Conservation (phyloP, 495 filamentous ascomycete genomes). For the Hyaloscypha hepaticicola region DNA sequence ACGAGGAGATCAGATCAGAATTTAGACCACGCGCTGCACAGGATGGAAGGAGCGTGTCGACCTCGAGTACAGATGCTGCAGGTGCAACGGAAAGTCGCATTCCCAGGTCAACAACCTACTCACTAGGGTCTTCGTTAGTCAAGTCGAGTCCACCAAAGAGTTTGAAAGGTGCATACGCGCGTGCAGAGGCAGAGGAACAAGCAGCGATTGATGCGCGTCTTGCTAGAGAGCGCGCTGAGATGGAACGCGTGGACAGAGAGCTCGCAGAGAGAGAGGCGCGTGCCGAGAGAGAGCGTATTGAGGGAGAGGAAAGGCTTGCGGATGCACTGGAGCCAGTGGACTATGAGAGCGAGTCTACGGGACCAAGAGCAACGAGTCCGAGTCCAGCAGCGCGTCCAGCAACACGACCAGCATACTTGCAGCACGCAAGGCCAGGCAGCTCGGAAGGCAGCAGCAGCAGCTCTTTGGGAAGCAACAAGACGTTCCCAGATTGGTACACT, state of each 20-base stretch:
- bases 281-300: background rate
- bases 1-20: slow-evolving; percentile 12
- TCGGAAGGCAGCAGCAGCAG: background rate
- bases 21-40: background rate
- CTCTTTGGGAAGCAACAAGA: background rate
- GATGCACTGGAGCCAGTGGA: slow-evolving; percentile 7
- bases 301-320: slow-evolving; percentile 1
- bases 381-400: slow-evolving; percentile 8
- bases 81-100: slow-evolving; percentile 22
- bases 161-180: background rate
- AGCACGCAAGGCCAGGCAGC: background rate
- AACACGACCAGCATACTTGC: background rate
- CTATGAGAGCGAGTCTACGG: slow-evolving; percentile 23
- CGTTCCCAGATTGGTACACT: too few relatives aligned
- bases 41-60: background rate
- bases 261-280: background rate
- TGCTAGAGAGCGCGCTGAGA: background rate
- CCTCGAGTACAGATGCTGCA: background rate
- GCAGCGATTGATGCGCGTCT: background rate
- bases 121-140: background rate
- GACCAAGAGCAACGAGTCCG: slow-evolving; percentile 16
- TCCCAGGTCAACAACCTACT: slow-evolving; percentile 15
- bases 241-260: background rate
- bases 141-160: slow-evolving; percentile 15
- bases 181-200: slow-evolving; percentile 2